Percentiles rank a stretch among this genome's conserved stretches.
These are phyloP conservation scores for Acidiella bohemica DNA, from an alignment of 495 filamentous ascomycete genomes.

Conservation along the genomic window DNA sequence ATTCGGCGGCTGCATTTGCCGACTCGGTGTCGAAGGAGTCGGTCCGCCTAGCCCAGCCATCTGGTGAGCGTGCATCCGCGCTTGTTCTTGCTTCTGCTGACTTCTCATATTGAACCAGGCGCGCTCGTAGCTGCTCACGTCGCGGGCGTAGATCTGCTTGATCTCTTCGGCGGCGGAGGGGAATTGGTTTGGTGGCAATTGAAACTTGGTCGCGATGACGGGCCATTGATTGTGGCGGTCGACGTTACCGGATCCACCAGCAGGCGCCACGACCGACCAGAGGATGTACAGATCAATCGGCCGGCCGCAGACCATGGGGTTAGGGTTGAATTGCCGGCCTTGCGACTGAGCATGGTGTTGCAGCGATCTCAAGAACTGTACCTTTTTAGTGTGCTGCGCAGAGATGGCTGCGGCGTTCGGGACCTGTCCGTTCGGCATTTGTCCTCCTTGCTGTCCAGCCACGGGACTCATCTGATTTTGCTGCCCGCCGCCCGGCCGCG, in stretches of 20 bases:
- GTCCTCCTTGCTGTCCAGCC: slow-evolving; percentile 23
- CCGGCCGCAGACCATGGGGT: slow-evolving; percentile 56
- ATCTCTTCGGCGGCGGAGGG: slow-evolving; percentile 55
- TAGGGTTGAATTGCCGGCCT: slow-evolving; percentile 52
- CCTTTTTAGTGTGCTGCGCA: slow-evolving; percentile 35
- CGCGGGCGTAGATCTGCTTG: slow-evolving; percentile 51
- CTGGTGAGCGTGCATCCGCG: slow-evolving; percentile 33
- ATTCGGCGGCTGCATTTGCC: slow-evolving; percentile 34
- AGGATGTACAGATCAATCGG: slow-evolving; percentile 58
- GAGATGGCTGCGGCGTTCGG: background rate
- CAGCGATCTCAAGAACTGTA: slow-evolving; percentile 64
- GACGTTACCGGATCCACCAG: slow-evolving; percentile 67
- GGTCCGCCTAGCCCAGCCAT: slow-evolving; percentile 26
- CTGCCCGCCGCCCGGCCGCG: slow-evolving; percentile 21
- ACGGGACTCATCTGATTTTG: slow-evolving; percentile 19
- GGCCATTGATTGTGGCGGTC: slow-evolving; percentile 56
- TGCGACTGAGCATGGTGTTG: slow-evolving; percentile 56
- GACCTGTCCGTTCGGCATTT: slow-evolving; percentile 29
- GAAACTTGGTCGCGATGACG: slow-evolving; percentile 51
- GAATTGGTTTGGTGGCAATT: slow-evolving; percentile 51
- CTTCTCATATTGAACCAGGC: slow-evolving; percentile 5
- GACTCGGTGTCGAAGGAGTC: slow-evolving; percentile 33
- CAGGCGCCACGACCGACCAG: slow-evolving; percentile 59
- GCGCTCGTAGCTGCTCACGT: slow-evolving; percentile 23
- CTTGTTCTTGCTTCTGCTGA: slow-evolving; percentile 36